Conservation (phyloP, 2,329 filamentous ascomycete genomes). For the Colletotrichum plurivorum region DNA sequence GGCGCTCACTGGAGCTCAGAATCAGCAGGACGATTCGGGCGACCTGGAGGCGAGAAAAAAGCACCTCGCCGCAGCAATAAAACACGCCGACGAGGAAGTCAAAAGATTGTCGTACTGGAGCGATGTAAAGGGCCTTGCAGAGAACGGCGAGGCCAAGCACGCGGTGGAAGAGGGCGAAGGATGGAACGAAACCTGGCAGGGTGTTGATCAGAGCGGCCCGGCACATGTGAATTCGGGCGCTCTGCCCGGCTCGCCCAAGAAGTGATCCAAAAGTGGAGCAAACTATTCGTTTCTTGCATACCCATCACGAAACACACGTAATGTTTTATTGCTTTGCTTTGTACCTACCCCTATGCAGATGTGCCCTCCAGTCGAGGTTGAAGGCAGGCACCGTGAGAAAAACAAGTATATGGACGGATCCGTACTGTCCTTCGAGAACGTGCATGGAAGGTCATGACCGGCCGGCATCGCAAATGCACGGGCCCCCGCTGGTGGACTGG, state of each 20-base stretch:
- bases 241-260: conserved; percentile 23
- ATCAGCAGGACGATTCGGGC: conserved; percentile 53
- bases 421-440: conserved; percentile 4
- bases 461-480: not conserved
- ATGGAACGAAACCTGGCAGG: conserved; percentile 64
- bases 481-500: conserved; percentile 6
- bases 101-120: conserved; percentile 89
- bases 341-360: not conserved
- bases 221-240: conserved; percentile 49
- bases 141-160: conserved; percentile 61
- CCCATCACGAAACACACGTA: conserved; percentile 28
- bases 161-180: conserved; percentile 59
- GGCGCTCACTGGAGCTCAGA: conserved; percentile 62
- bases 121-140: conserved; percentile 80
- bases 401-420: not conserved
- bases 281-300: conserved; percentile 41
- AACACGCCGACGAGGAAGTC: conserved; percentile 85
- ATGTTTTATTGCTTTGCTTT: conserved; percentile 1
- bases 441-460: no score
- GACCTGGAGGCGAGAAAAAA: conserved; percentile 64
- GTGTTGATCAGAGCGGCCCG: conserved; percentile 68
- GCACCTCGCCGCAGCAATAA: conserved; percentile 80
- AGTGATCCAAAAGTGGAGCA: conserved; percentile 14
- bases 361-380: not conserved
- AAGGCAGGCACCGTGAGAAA: not conserved